Conservation (phyloP, 768 basidiomycete species). For the Mrakia gelida region DNA sequence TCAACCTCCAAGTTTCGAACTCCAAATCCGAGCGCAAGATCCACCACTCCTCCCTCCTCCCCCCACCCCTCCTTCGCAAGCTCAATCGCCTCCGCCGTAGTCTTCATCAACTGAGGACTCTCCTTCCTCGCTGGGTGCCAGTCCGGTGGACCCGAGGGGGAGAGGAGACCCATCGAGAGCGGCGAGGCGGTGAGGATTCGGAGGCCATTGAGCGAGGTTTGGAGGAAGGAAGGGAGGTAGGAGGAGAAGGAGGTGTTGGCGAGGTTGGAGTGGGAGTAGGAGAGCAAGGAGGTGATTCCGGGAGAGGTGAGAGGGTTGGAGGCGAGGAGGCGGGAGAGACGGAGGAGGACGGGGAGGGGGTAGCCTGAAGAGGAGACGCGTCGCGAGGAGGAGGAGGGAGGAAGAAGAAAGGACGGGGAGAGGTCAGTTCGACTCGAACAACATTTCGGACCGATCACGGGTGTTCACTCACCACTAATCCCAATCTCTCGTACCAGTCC, state of each 20-base stretch:
- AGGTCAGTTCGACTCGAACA: no score
- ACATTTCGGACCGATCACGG: no score
- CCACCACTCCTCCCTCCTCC: constrained; percentile 36
- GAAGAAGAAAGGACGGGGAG: not conserved
- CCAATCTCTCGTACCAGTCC: constrained; percentile 43
- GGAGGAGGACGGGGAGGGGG: constrained; percentile 42
- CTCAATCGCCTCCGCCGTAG: constrained; percentile 5
- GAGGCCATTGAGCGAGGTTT: no score
- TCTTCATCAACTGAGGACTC: not conserved
- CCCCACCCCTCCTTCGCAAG: constrained; percentile 35
- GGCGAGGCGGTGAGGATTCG: constrained; percentile 35
- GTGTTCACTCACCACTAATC: constrained; percentile 35
- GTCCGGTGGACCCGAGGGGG: constrained; percentile 37
- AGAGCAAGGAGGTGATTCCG: constrained; percentile 41
- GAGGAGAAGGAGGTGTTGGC: constrained; percentile 37
- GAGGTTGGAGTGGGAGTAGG: constrained; percentile 44
- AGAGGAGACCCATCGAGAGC: constrained; percentile 44
- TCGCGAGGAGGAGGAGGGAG: not conserved
- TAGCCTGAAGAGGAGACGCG: constrained; percentile 35
- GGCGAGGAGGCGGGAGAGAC: constrained; percentile 39
- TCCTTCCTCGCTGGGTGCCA: constrained; percentile 42
- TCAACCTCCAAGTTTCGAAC: constrained; percentile 35
- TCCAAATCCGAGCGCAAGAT: constrained; percentile 42
- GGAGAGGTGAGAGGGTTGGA: constrained; percentile 31
- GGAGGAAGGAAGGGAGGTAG: constrained; percentile 35